These are phyloP conservation scores for Phialophora chinensis DNA, from an alignment of 2,329 filamentous ascomycete species.

Conservation along the genomic window DNA sequence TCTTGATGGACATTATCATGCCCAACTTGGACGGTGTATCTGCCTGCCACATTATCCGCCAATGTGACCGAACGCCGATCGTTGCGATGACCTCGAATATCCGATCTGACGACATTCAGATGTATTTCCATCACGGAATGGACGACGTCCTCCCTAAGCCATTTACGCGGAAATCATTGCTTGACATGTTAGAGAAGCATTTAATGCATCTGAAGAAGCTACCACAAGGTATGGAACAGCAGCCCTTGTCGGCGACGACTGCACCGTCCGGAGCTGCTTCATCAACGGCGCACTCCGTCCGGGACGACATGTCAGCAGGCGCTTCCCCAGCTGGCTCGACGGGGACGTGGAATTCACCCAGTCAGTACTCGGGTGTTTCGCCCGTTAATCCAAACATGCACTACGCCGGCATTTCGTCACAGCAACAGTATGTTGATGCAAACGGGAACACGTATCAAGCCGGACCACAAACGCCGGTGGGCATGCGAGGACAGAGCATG, in stretches of 20 bases:
- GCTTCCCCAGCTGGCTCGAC: slow-evolving; percentile 65
- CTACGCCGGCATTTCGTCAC: slow-evolving; percentile 21
- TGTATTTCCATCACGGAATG: slow-evolving; percentile 98
- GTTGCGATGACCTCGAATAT: slow-evolving; percentile 99
- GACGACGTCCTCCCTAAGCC: slow-evolving; percentile 96
- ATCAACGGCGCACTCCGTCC: slow-evolving; percentile 62
- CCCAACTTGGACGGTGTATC: slow-evolving; percentile 93
- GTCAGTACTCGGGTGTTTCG: slow-evolving; percentile 63
- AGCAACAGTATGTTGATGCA: slow-evolving; percentile 28
- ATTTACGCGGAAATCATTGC: slow-evolving; percentile 86
- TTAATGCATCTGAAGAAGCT: slow-evolving; percentile 80
- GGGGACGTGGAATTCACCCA: slow-evolving; percentile 69
- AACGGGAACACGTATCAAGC: slow-evolving; percentile 28
- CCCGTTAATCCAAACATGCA: slow-evolving; percentile 57
- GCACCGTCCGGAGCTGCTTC: slow-evolving; percentile 57
- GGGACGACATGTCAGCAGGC: slow-evolving; percentile 67
- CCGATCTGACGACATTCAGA: slow-evolving; percentile 90
- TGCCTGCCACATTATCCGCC: slow-evolving; percentile 88
- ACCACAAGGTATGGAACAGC: slow-evolving; percentile 61
- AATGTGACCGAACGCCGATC: slow-evolving; percentile 83
- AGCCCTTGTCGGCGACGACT: slow-evolving; percentile 42
- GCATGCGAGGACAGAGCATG: slow-evolving; percentile 26
- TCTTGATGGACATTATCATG: slow-evolving; percentile 97
- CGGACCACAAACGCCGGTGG: slow-evolving; percentile 33
- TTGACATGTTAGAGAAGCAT: slow-evolving; percentile 86